These are phyloP conservation scores for Dillenia turbinata DNA, from an alignment of 164 flowering plant species.

Conservation along the genomic window DNA sequence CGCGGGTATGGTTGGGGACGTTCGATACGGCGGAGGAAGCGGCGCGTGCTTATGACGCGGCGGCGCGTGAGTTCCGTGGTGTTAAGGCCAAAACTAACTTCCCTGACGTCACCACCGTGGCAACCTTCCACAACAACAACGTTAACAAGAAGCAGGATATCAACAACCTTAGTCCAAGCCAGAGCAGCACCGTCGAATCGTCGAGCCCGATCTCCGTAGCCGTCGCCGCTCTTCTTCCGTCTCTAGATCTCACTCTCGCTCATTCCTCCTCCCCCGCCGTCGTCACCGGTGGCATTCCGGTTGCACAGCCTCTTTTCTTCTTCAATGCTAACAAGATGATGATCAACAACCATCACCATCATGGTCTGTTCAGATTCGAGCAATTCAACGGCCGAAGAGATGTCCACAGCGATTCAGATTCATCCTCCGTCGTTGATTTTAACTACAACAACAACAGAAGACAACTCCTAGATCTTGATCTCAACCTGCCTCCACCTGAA, in stretches of 20 bases:
- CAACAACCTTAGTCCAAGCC: conserved; percentile 47
- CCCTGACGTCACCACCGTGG: conserved; percentile 15
- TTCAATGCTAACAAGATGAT: conserved; percentile 3
- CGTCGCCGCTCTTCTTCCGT: conserved; percentile 16
- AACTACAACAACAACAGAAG: conserved; percentile 1
- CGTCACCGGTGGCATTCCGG: not conserved
- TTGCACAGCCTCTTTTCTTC: conserved; percentile 5
- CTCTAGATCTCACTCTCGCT: conserved; percentile 12
- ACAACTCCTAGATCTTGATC: conserved; percentile 29
- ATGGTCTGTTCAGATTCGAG: conserved; percentile 9
- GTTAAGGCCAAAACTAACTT: conserved; percentile 69
- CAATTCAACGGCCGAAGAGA: conserved; percentile 9
- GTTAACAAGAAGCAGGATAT: conserved; percentile 2
- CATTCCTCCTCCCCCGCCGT: not conserved
- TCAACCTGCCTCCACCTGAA: conserved; percentile 37
- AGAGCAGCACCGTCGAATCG: conserved; percentile 69
- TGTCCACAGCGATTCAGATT: conserved; percentile 35
- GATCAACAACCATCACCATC: not conserved
- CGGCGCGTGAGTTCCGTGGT: conserved; percentile 70
- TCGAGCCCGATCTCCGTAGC: conserved; percentile 29
- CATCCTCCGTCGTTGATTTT: conserved; percentile 32
- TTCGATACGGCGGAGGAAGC: conserved; percentile 74
- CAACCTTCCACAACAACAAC: not conserved
- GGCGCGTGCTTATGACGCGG: conserved; percentile 65
- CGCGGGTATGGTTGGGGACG: conserved; percentile 77